These are phyloP conservation scores for Pouteria glomerata DNA, from an alignment of 148 eudicot species.

Conservation along the genomic window DNA sequence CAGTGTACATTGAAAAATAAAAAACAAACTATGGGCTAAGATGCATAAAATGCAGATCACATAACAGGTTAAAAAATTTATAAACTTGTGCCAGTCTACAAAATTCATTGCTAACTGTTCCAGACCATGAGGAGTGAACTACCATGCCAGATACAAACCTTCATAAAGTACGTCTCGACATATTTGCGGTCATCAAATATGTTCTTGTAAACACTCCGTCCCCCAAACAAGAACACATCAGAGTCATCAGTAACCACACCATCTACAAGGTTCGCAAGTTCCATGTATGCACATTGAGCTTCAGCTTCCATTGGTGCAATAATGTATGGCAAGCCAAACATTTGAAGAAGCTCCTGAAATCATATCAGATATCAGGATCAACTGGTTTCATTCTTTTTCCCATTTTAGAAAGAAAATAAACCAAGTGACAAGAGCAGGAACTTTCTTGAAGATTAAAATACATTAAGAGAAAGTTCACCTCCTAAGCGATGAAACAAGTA, in stretches of 20 bases:
- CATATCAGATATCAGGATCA: conserved; percentile 12
- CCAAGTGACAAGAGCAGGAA: background rate
- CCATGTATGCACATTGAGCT: conserved; percentile 99
- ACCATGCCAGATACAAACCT: conserved; percentile 41
- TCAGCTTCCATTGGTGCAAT: conserved; percentile 99
- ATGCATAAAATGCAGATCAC: too few species aligned
- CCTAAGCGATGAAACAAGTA: background rate
- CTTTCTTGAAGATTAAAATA: background rate
- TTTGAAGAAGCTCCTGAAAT: conserved; percentile 89
- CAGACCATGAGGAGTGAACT: background rate
- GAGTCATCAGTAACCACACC: conserved; percentile 99
- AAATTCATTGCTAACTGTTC: background rate
- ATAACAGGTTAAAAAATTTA: background rate
- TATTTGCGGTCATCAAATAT: conserved; percentile 99
- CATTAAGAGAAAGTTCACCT: background rate
- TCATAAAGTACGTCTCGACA: conserved; percentile 88
- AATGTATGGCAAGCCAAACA: conserved; percentile 97
- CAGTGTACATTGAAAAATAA: background rate
- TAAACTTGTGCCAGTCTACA: background rate
- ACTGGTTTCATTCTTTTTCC: background rate
- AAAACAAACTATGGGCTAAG: background rate
- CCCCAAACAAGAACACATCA: conserved; percentile 94
- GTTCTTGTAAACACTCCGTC: conserved; percentile 86
- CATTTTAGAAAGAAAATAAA: background rate
- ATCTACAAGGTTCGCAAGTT: conserved; percentile 88